phyloP scores from a whole-genome alignment of 140 eudicot species.

The Oenanthe javanica region DNA sequence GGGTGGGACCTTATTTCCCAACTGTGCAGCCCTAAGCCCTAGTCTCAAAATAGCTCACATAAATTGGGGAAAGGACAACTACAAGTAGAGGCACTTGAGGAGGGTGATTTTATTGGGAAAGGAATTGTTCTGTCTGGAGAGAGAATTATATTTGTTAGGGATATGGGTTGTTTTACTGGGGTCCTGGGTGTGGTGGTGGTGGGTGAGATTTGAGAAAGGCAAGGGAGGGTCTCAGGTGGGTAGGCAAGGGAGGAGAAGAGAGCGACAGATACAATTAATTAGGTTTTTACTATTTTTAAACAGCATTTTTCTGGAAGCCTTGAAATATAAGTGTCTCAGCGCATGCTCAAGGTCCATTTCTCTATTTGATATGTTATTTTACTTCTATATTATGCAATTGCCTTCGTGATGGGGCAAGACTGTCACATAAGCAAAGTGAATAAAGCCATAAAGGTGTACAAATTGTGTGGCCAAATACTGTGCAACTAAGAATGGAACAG shows the following conservation, averaged over 20 bases:
- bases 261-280: background rate
- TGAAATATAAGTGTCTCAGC: background rate
- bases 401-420: background rate
- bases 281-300: background rate
- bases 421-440: background rate
- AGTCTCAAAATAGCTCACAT: too few relatives aligned
- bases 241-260: background rate
- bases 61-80: too few relatives aligned
- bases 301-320: background rate
- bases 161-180: too few relatives aligned
- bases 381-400: background rate
- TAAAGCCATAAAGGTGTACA: background rate
- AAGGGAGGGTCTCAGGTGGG: too few relatives aligned
- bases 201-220: too few relatives aligned
- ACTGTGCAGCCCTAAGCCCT: too few relatives aligned
- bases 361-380: background rate
- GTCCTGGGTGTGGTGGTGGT: too few relatives aligned
- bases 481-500: background rate
- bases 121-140: too few relatives aligned
- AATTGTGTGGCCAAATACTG: background rate
- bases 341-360: background rate
- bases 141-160: too few relatives aligned
- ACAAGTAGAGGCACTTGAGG: too few relatives aligned
- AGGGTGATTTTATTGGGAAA: too few relatives aligned
- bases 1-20: too few relatives aligned